Evolutionary conservation across 2,329 filamentous ascomycete species (phyloP).

Genomic region (Colletotrichum gloeosporioides): DNA sequence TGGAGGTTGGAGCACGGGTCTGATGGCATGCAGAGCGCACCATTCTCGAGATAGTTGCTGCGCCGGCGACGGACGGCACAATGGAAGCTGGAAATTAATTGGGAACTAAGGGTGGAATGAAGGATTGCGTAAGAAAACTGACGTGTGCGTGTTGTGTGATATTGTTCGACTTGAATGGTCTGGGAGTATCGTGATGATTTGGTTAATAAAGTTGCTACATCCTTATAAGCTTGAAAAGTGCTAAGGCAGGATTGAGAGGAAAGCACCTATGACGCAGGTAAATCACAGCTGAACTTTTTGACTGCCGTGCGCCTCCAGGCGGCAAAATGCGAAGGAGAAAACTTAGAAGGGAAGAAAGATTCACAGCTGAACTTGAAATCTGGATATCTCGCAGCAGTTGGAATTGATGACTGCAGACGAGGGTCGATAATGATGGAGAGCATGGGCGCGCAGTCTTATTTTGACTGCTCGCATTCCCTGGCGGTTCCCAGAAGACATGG

Average conservation of each 20-base stretch:
- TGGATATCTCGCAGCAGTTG: neutral
- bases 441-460: neutral
- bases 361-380: neutral
- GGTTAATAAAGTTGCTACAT: neutral
- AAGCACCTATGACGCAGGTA: neutral
- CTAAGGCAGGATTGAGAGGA: neutral
- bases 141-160: neutral
- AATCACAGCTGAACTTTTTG: too few species aligned
- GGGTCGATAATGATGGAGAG: neutral
- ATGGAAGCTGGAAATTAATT: neutral
- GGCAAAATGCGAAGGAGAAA: too few species aligned
- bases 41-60: neutral
- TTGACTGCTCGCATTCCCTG: neutral
- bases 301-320: too few species aligned
- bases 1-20: neutral
- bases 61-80: neutral
- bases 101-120: neutral
- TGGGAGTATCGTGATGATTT: neutral
- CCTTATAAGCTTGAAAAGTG: neutral
- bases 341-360: too few species aligned
- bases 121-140: neutral
- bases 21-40: neutral
- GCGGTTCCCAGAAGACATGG: neutral
- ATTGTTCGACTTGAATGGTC: neutral
- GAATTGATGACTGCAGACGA: neutral